Conservation (phyloP, 2,329 filamentous ascomycete genomes). For the Aureobasidium subglaciale region DNA sequence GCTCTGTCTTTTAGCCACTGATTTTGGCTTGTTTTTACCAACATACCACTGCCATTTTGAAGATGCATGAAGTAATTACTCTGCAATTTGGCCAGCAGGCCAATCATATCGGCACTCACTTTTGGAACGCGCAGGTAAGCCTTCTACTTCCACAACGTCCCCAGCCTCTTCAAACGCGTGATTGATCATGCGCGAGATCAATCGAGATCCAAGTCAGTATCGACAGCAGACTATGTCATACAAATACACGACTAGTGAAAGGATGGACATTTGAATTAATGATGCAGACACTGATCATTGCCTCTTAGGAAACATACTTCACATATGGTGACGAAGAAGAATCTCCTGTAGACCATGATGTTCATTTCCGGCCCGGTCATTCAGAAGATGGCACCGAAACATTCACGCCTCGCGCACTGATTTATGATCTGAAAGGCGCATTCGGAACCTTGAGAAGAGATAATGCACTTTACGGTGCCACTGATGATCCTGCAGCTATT, state of each 20-base stretch:
- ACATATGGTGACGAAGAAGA: conserved; percentile 66
- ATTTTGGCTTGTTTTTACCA: too few relatives aligned
- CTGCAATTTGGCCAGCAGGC: conserved; percentile 87
- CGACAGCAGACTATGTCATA: not conserved
- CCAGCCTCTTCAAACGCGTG: not conserved
- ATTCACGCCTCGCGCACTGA: conserved; percentile 80
- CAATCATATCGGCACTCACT: conserved; percentile 92
- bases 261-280: too few relatives aligned
- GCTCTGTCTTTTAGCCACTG: not conserved
- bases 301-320: conserved; percentile 82
- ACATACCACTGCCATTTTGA: not conserved
- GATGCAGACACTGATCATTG: not conserved
- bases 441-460: conserved; percentile 84
- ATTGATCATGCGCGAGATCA: not conserved
- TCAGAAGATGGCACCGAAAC: conserved; percentile 82
- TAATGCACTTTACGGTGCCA: conserved; percentile 74
- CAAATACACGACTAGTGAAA: not conserved
- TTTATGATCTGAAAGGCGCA: conserved; percentile 91
- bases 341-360: conserved; percentile 67
- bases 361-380: conserved; percentile 81
- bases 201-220: not conserved
- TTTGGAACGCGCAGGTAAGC: conserved; percentile 85
- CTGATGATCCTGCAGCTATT: conserved; percentile 31
- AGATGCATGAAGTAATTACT: conserved; percentile 91
- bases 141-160: not conserved